Percentiles rank a stretch among this genome's conserved stretches.
Evolutionary conservation across 352 stramenopile genomes (phyloP).

Genomic region (Halophytophthora polymorphica): DNA sequence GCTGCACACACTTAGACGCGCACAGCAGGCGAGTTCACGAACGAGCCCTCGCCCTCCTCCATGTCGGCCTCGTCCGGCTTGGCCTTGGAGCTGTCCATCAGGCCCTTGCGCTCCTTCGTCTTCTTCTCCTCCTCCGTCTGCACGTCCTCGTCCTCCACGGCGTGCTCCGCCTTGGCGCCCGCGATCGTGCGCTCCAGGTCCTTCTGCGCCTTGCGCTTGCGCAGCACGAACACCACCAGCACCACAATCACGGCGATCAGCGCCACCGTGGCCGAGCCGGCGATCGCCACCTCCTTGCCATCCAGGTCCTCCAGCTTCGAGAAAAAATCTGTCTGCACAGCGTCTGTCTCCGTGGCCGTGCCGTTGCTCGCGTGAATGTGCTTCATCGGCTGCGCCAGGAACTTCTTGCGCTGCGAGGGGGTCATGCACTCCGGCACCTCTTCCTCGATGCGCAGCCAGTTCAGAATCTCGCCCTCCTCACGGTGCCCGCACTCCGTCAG

Average conservation of each 20-base stretch:
- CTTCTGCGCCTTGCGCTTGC: slow-evolving; percentile 79
- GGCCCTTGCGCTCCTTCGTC: slow-evolving; percentile 64
- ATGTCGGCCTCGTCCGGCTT: slow-evolving; percentile 61
- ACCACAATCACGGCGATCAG: slow-evolving; percentile 68
- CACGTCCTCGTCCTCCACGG: slow-evolving; percentile 64
- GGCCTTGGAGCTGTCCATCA: slow-evolving; percentile 68
- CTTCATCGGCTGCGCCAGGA: slow-evolving; percentile 83
- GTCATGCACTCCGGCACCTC: slow-evolving; percentile 86
- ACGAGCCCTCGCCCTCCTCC: slow-evolving; percentile 72
- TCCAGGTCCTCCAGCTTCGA: slow-evolving; percentile 58
- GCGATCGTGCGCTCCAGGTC: slow-evolving; percentile 80
- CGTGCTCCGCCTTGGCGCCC: slow-evolving; percentile 76
- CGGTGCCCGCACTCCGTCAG: slow-evolving; percentile 81
- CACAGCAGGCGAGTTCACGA: slow-evolving; percentile 81
- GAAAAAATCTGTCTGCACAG: slow-evolving; percentile 65
- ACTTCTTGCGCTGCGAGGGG: slow-evolving; percentile 68
- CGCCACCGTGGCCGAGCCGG: slow-evolving; percentile 46
- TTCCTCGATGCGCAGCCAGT: slow-evolving; percentile 83
- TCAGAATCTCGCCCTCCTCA: slow-evolving; percentile 81
- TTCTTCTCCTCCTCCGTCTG: slow-evolving; percentile 45
- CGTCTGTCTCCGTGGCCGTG: slow-evolving; percentile 34
- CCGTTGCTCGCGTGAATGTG: slow-evolving; percentile 80
- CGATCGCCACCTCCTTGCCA: slow-evolving; percentile 67
- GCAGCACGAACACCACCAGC: slow-evolving; percentile 63
- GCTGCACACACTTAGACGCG: slow-evolving; percentile 73